Conservation (phyloP, 1,284 basidiomycete species). For the Malassezia arunalokei region DNA sequence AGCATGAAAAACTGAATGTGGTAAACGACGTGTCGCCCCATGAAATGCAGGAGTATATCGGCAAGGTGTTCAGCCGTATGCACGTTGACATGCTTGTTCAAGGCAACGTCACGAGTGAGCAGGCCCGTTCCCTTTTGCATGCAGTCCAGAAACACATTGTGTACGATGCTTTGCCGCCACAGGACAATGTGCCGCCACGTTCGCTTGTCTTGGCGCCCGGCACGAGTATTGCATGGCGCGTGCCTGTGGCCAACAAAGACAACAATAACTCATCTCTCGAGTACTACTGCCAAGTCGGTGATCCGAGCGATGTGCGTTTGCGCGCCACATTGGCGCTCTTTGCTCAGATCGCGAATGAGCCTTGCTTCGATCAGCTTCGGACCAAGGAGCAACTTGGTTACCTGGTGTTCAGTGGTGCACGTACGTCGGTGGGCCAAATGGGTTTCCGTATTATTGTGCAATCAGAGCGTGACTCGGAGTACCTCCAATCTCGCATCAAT, state of each 20-base stretch:
- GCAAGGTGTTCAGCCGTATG: constrained; percentile 57
- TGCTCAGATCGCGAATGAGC: constrained; percentile 53
- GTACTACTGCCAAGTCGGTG: constrained; percentile 42
- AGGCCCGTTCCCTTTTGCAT: constrained; percentile 63
- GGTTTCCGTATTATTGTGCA: constrained; percentile 83
- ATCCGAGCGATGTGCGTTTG: constrained; percentile 25
- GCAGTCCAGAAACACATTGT: constrained; percentile 61
- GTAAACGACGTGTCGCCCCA: constrained; percentile 61
- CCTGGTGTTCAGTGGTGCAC: constrained; percentile 39
- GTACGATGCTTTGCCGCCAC: constrained; percentile 49
- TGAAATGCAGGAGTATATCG: constrained; percentile 59
- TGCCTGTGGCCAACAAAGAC: constrained; percentile 66
- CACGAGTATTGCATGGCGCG: constrained; percentile 60
- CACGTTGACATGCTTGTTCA: constrained; percentile 66
- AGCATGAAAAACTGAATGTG: constrained; percentile 67
- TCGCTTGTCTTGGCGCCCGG: constrained; percentile 49
- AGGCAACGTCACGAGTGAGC: constrained; percentile 75
- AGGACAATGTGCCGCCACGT: constrained; percentile 21
- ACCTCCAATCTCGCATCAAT: constrained; percentile 77
- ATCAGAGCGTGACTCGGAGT: constrained; percentile 70
- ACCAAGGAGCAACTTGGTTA: constrained; percentile 96
- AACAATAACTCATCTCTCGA: constrained; percentile 65
- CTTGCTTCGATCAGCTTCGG: constrained; percentile 83
- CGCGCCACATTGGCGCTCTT: constrained; percentile 37
- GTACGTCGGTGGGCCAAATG: constrained; percentile 51